These are phyloP conservation scores for Fallopia convolvulus DNA, from an alignment of 148 eudicot species.

Conservation along the genomic window DNA sequence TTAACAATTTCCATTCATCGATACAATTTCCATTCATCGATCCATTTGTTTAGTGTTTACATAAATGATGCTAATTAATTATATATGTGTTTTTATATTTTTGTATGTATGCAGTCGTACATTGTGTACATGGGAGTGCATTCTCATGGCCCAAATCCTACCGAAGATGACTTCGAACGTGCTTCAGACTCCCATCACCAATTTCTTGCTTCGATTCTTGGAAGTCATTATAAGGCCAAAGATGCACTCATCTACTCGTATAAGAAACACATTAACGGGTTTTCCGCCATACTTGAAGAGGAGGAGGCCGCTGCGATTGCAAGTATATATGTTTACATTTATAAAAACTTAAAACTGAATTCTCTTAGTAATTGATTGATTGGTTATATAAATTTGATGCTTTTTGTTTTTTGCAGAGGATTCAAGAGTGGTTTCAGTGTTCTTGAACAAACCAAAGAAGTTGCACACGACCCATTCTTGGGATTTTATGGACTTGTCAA, in stretches of 20 bases:
- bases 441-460: slow-evolving; percentile 29
- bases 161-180: slow-evolving; percentile 19
- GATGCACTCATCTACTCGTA: slow-evolving; percentile 59
- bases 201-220: slow-evolving; percentile 46
- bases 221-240: slow-evolving; percentile 24
- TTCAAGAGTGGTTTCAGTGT: slow-evolving; percentile 55
- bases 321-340: slow-evolving; percentile 25
- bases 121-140: slow-evolving; percentile 64
- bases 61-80: not conserved
- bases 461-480: slow-evolving; percentile 71
- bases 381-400: not conserved
- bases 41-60: too few relatives aligned
- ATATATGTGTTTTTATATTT: not conserved
- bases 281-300: slow-evolving; percentile 62
- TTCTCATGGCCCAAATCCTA: slow-evolving; percentile 20
- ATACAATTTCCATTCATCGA: not conserved
- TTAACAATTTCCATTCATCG: not conserved
- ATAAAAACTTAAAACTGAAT: not conserved
- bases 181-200: slow-evolving; percentile 35
- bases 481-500: slow-evolving; percentile 42
- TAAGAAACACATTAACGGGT: slow-evolving; percentile 47
- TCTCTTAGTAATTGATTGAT: not conserved
- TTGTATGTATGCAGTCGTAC: slow-evolving; percentile 28
- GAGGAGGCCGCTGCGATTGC: slow-evolving; percentile 43
- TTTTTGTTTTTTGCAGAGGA: slow-evolving; percentile 27